Evolutionary conservation across 225 moss, liverwort and hornwort species (phyloP).

Genomic region (Marchantia paleacea): DNA sequence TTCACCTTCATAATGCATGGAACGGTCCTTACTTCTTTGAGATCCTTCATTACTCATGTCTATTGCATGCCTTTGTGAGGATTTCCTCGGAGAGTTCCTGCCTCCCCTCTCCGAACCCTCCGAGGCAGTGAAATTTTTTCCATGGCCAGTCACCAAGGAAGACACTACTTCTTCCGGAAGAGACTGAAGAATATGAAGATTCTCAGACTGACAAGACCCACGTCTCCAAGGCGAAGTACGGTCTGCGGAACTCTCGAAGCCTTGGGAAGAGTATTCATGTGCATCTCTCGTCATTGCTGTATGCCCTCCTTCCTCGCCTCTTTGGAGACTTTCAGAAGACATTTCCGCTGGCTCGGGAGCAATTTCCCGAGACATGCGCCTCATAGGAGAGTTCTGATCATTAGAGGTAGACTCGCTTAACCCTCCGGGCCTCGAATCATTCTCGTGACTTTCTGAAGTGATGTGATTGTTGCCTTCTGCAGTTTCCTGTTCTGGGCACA

Average conservation of each 20-base stretch:
- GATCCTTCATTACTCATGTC: not conserved
- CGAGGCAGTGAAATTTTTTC: not conserved
- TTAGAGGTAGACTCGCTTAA: no score
- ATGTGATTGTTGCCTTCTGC: no score
- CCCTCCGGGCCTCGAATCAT: not conserved
- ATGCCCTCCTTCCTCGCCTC: not conserved
- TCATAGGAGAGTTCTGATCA: no score
- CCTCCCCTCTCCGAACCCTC: not conserved
- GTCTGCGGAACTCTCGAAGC: not conserved
- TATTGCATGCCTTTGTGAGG: not conserved
- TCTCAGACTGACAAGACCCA: not conserved
- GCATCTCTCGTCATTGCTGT: no score
- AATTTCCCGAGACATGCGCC: no score
- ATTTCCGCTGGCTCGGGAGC: no score
- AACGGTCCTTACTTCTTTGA: not conserved
- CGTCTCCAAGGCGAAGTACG: not conserved
- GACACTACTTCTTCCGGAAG: not conserved
- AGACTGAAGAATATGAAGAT: conserved; percentile 4
- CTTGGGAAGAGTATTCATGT: no score
- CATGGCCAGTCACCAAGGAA: not conserved
- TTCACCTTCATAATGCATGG: not conserved
- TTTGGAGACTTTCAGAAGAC: not conserved
- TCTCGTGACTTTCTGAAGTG: not conserved
- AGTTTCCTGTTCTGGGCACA: not conserved
- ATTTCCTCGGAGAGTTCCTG: not conserved